phyloP scores from a whole-genome alignment of 768 basidiomycete genomes.

The Leccinum incarnatum region DNA sequence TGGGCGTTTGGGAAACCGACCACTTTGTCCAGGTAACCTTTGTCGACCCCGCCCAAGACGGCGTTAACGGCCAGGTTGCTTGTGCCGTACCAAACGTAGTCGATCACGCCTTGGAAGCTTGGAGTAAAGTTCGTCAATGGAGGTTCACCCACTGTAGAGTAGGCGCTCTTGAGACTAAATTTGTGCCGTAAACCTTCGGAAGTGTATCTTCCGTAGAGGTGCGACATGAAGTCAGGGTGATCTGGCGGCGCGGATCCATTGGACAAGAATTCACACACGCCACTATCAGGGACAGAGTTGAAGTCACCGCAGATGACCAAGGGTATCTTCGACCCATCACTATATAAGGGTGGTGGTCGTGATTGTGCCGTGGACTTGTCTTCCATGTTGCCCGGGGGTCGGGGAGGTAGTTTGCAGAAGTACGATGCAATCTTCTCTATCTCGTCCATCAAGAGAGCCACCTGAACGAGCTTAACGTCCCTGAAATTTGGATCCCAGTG shows the following conservation, averaged over 20 bases:
- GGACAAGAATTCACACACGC: constrained; percentile 88
- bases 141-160: constrained; percentile 57
- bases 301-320: constrained; percentile 92
- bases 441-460: constrained; percentile 89
- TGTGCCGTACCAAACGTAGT: constrained; percentile 92
- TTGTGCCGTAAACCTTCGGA: constrained; percentile 80
- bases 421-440: constrained; percentile 83
- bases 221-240: constrained; percentile 90
- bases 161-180: constrained; percentile 82
- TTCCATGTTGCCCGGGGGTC: constrained; percentile 39
- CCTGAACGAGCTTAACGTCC: constrained; percentile 97
- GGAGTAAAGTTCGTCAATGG: constrained; percentile 90
- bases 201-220: constrained; percentile 92
- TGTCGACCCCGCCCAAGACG: constrained; percentile 87
- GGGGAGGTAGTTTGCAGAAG: constrained; percentile 82
- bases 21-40: constrained; percentile 77
- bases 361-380: constrained; percentile 28
- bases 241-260: constrained; percentile 64
- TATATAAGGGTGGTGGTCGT: constrained; percentile 64
- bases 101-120: constrained; percentile 80
- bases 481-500: constrained; percentile 90
- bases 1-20: constrained; percentile 98
- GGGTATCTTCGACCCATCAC: constrained; percentile 88
- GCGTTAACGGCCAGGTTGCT: constrained; percentile 72
- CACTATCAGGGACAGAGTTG: constrained; percentile 84